Conservation (phyloP, 192 early-diverging fungal species). For the Coemansia aciculifera region DNA sequence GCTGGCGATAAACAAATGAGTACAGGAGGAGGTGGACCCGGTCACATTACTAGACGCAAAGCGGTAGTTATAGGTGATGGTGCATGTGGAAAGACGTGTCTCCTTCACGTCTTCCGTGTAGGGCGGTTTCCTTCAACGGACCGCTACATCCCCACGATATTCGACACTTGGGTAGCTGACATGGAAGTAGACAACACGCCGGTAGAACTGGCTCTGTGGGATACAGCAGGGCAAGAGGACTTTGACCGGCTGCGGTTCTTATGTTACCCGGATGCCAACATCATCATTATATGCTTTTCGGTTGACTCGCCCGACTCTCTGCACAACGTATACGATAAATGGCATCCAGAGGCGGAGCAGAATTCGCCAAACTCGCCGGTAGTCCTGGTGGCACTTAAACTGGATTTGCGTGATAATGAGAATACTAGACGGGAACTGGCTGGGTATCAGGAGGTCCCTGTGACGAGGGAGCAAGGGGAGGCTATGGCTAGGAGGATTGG, state of each 20-base stretch:
- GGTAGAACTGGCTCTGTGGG: conserved; percentile 91
- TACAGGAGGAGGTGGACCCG: background rate
- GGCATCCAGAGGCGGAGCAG: conserved; percentile 31
- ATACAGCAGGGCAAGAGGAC: conserved; percentile 96
- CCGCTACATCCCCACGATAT: conserved; percentile 84
- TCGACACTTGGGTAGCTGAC: conserved; percentile 94
- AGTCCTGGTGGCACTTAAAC: conserved; percentile 36
- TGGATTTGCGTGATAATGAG: conserved; percentile 45
- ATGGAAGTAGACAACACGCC: conserved; percentile 84
- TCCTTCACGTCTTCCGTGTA: conserved; percentile 81
- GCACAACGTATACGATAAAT: conserved; percentile 66
- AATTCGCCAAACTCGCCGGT: conserved; percentile 19
- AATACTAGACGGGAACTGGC: conserved; percentile 29
- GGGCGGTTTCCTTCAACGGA: conserved; percentile 68
- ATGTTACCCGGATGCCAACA: conserved; percentile 91
- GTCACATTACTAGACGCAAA: conserved; percentile 50
- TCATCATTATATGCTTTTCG: conserved; percentile 90
- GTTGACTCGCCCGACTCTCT: conserved; percentile 82
- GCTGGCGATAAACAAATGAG: conserved; percentile 2
- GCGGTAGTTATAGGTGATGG: conserved; percentile 91
- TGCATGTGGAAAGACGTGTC: conserved; percentile 87
- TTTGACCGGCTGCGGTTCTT: conserved; percentile 90
- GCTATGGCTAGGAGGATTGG: conserved; percentile 68
- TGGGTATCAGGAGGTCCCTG: conserved; percentile 39
- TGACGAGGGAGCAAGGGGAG: conserved; percentile 60